Base-by-base conservation (phyloP, 306 rosid genomes). In the Castanospermum australe region DNA sequence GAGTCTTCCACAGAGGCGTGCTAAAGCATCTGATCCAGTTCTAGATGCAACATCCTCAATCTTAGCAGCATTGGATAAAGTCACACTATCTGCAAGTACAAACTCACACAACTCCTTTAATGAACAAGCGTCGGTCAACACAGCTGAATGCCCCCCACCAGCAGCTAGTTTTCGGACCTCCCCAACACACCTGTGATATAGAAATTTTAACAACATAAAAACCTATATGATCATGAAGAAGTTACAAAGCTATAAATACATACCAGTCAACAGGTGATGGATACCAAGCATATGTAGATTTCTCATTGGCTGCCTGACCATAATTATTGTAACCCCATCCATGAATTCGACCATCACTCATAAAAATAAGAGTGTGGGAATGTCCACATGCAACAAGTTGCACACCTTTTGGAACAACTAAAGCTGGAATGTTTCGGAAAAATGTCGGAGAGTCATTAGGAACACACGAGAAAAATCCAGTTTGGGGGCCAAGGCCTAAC, bases 301-400 rank as follows among this genome's bases (percentile, higher is more conserved):
- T 94, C 79, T 84, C 95, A 21, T 94, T 92, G 67, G 99, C 94
- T 42, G 99, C 99, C 82, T 94, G 99, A 51, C 99, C 99, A 71
- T 94, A 94, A 82, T 78, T 83, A 87, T 94, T 94, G 89, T 94
- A 94, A 41, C 99, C 99, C 99, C 99, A 94, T 72, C 99, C 99
- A 72, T 86, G 95, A 64, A 94, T 94, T 71, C 91, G 91, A 71
- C 99, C 99, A 74, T 91, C 97, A 56, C 39, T 88, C 55, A 83
- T 87, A 72, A 84, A 87, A 65, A 91, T 89, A 39, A 93, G 95
- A 7, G 97, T 91, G 85, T 93, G 97, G 47, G 91, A 92, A 82
- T 94, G 94, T 62, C 98, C 98, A 71, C 98, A 94, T 6, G 98
- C 97, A 67, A 92, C 88, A 62, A 86, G 91, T 83, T 83, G 88